Evolutionary conservation across 345 rosid genomes (phyloP), one percentile per base, ranked within the genome.

Genomic region (Citrus cavaleriei): DNA sequence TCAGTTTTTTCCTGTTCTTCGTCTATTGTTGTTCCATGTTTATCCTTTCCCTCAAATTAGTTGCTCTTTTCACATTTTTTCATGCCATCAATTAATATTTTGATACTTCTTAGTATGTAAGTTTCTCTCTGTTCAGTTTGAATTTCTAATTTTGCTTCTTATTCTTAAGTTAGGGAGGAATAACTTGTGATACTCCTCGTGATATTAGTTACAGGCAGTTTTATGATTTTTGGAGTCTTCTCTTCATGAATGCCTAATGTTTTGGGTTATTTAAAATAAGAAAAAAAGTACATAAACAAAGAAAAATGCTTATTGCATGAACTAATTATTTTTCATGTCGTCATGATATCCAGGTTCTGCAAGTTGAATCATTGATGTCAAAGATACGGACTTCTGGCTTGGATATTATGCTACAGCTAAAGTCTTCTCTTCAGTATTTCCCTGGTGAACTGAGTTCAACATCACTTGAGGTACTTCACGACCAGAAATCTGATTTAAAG

Each of bases 401-500:
- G 81, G 91, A 91, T 80, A 78, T 80, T 77, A 84, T 97, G 80
- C 85, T 88, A 83, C 87, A 84, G 77, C 86, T 97, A 78, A 89
- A 83, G 83, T 88, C 91, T 70, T 87, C 88, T 10, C 66, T 81
- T 83, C 75, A 81, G 28, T 77, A 83, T 51, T 81, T 93, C 63
- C 91, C 92, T 30, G 90, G 87, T 78, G 98, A 88, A 78, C 79
- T 94, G 72, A 91, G 88, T 82, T 84, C 91, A 65, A 78, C 88
- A 70, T 90, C 97, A 67, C 84, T 93, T 74, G 96, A 92, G 99
- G 98, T 97, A 93, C 69, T 51, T 75, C 74, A 75, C 67, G 70
- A 46, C 72, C 12, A 18, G 70, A 62, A 21, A 68, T n/a, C 10
- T 70, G 65, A 70, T 72, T 46, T 65, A 21, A 81, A 77, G 42